Percentiles rank a stretch among this genome's conserved stretches.
phyloP scores from a whole-genome alignment of 306 rosid genomes.

The Lotus japonicus region DNA sequence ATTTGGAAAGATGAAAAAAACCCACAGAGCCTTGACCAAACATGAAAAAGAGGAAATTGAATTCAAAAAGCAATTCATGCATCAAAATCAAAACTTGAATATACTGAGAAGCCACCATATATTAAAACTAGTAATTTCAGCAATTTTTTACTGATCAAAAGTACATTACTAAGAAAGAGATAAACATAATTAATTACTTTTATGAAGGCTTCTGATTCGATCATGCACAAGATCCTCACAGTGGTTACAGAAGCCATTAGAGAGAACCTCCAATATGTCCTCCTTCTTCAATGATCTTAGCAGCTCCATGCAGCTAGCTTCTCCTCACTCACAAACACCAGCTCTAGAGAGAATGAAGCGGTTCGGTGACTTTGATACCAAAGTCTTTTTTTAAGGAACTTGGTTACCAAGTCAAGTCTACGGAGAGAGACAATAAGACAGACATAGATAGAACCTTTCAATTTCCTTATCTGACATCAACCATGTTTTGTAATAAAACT shows the following conservation, averaged over 20 bases:
- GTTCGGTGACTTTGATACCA: no score
- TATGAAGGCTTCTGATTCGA: constrained; percentile 9
- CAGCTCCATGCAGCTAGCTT: background rate
- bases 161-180: background rate
- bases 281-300: constrained; percentile 18
- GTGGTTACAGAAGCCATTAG: constrained; percentile 26
- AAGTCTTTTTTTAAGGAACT: no score
- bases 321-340: no score
- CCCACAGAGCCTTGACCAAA: background rate
- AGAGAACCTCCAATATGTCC: constrained; percentile 30
- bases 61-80: background rate
- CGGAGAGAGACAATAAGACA: background rate
- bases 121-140: background rate
- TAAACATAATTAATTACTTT: background rate
- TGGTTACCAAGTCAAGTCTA: constrained; percentile 12
- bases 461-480: no score
- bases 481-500: no score
- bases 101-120: background rate
- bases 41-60: background rate
- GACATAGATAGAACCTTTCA: no score
- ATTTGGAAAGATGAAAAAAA: background rate
- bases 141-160: background rate
- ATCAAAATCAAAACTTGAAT: background rate
- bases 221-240: constrained; percentile 24
- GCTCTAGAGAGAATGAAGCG: no score